phyloP scores from a whole-genome alignment of 768 basidiomycete genomes.

The Cystofilobasidium ferigula region DNA sequence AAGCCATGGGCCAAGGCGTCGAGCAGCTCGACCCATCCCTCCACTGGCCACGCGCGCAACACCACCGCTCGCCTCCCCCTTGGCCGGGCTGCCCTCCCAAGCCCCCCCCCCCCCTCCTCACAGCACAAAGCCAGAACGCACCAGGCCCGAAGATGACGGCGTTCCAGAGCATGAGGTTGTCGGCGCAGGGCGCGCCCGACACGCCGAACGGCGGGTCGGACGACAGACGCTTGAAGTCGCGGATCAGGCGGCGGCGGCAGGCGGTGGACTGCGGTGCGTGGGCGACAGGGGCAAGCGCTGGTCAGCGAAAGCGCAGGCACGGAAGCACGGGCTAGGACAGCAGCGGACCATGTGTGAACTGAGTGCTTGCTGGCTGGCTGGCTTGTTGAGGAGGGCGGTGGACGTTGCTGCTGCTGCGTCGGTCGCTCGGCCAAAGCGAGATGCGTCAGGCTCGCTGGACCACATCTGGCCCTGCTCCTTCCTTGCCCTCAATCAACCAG shows the following conservation, averaged over 20 bases:
- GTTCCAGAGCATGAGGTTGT: slow-evolving; percentile 99
- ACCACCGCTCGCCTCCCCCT: no score
- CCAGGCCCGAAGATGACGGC: slow-evolving; percentile 98
- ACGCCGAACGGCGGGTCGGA: slow-evolving; percentile 92
- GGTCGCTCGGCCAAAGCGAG: no score
- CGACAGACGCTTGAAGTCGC: slow-evolving; percentile 92
- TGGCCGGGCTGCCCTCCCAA: background rate
- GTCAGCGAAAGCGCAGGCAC: background rate
- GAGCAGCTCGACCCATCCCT: no score
- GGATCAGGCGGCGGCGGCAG: slow-evolving; percentile 86
- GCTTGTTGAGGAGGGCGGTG: background rate
- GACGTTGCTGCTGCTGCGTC: no score
- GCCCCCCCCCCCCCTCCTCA: background rate
- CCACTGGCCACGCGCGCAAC: no score
- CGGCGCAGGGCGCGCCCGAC: slow-evolving; percentile 89
- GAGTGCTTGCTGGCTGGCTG: background rate
- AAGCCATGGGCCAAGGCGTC: no score
- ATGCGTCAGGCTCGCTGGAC: no score
- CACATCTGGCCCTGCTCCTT: no score
- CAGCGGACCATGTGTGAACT: background rate
- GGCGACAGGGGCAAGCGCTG: background rate
- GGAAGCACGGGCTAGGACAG: background rate
- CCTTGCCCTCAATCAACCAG: no score
- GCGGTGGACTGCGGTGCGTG: slow-evolving; percentile 63
- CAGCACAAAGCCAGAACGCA: slow-evolving; percentile 40